Conservation (phyloP, 2,329 filamentous ascomycete species). For the Microdochium nivale region DNA sequence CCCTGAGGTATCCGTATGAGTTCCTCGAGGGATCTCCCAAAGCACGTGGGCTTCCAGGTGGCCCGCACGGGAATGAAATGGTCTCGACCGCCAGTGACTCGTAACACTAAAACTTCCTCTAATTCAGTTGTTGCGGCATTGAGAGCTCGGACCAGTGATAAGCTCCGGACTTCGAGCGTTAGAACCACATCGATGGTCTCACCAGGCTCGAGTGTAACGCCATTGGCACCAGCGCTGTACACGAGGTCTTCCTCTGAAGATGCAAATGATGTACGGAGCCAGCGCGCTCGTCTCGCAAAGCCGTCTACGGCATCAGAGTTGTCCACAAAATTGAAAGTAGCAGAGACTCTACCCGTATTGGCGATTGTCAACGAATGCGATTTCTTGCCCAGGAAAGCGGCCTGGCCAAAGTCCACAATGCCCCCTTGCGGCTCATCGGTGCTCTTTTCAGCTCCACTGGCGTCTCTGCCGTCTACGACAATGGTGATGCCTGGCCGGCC, state of each 20-base stretch:
- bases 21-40: constrained; percentile 81
- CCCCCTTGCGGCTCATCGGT: constrained; percentile 28
- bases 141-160: constrained; percentile 56
- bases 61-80: constrained; percentile 82
- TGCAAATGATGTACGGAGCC: constrained; percentile 17
- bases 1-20: constrained; percentile 77
- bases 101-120: constrained; percentile 82
- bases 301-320: constrained; percentile 35
- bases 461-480: constrained; percentile 59
- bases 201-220: constrained; percentile 71
- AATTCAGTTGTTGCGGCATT: constrained; percentile 60
- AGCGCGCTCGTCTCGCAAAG: constrained; percentile 4
- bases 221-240: constrained; percentile 13
- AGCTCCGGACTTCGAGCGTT: constrained; percentile 55
- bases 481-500: constrained; percentile 74
- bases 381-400: constrained; percentile 61
- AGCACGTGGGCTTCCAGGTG: constrained; percentile 71
- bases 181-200: constrained; percentile 69
- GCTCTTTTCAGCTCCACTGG: constrained; percentile 26
- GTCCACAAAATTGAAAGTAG: constrained; percentile 73
- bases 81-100: constrained; percentile 76
- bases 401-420: constrained; percentile 65
- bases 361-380: constrained; percentile 70
- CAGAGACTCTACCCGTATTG: constrained; percentile 79
- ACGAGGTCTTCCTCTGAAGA: background rate